Percentiles rank a stretch among this genome's conserved stretches.
These are phyloP conservation scores for Cordyceps cateniannulata DNA, from an alignment of 2,329 filamentous ascomycete genomes.

Conservation along the genomic window DNA sequence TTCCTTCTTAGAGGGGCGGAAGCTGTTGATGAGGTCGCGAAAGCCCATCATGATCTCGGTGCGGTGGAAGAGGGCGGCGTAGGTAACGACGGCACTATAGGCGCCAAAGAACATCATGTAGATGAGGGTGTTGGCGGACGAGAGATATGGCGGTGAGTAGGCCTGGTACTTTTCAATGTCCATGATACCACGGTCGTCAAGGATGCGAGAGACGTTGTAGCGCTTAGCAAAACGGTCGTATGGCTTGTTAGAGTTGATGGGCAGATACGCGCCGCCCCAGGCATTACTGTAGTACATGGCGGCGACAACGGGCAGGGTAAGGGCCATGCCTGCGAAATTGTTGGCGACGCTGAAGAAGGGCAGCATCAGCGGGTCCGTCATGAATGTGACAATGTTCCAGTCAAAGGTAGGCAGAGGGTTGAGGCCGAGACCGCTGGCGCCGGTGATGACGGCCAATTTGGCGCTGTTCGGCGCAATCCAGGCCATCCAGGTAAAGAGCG, in stretches of 20 bases:
- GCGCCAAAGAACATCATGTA: slow-evolving; percentile 24
- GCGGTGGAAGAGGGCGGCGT: slow-evolving; percentile 25
- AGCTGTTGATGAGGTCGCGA: slow-evolving; percentile 19
- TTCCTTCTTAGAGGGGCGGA: slow-evolving; percentile 18
- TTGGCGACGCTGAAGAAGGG: slow-evolving; percentile 34
- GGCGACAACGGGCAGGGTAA: slow-evolving; percentile 32
- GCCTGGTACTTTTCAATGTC: slow-evolving; percentile 31
- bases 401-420: slow-evolving; percentile 34
- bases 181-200: slow-evolving; percentile 32
- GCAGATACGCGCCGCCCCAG: slow-evolving; percentile 37
- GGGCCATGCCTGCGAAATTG: slow-evolving; percentile 27
- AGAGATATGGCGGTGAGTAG: slow-evolving; percentile 35
- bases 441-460: slow-evolving; percentile 33
- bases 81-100: slow-evolving; percentile 22
- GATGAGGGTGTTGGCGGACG: slow-evolving; percentile 22
- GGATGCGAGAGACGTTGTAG: slow-evolving; percentile 28
- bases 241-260: slow-evolving; percentile 37
- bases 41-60: slow-evolving; percentile 24
- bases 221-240: slow-evolving; percentile 36
- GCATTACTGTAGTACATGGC: slow-evolving; percentile 36
- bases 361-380: slow-evolving; percentile 29
- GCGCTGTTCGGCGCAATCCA: slow-evolving; percentile 45
- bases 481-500: slow-evolving; percentile 46
- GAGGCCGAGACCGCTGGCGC: slow-evolving; percentile 33
- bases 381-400: slow-evolving; percentile 33